Base-by-base conservation (phyloP, 768 basidiomycete genomes). In the Termitomyces sp. region DNA sequence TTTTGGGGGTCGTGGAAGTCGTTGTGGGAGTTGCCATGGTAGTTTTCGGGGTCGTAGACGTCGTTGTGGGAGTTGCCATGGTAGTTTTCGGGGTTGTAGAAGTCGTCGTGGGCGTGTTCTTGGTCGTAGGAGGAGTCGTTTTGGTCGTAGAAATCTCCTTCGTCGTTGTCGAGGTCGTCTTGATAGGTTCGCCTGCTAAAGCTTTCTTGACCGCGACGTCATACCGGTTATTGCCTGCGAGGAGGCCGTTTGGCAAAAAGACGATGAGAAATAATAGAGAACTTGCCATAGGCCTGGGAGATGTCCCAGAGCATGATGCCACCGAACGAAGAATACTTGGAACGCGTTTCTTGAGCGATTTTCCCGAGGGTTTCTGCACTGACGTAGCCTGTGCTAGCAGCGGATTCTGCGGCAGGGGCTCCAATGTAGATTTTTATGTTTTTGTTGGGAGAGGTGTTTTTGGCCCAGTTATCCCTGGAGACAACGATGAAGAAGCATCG, bases 351-450 rank as follows among this genome's bases (percentile, higher is more conserved):
- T 37, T 71, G 68, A 7, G 80, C 77, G 44, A 83, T 81, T 55
- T 47, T 73, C 22, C 72, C 74, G 37, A 87, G 70, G 13, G 79
- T 81, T 10, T 62, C 65, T 3, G 77, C 72, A 56, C 72, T 68
- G 34, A 83, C 81, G 66, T 82, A 86, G 20, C 85, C 85, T 10
- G 76, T 73, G 3, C 81, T 81, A 9, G 84, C 82, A 5, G 85
- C 84, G 10, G 76, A 68, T 18, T 70, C 66, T 1, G 83, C 77
- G 1, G 81, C 86, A 3, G 86, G 84, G 26, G 81, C 84, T 36
- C 84, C 85, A 54, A 88, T 80, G 68, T 81, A 87, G 22, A 87
- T 72, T 67, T 85, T 85, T 46, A 86, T 79, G 60, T 83, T 77
- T 55, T 72, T 74, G 72, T 85, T 87, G 0, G 79, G 77, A 50